phyloP scores from a whole-genome alignment of 2,329 filamentous ascomycete species.

The Fusarium sp. region DNA sequence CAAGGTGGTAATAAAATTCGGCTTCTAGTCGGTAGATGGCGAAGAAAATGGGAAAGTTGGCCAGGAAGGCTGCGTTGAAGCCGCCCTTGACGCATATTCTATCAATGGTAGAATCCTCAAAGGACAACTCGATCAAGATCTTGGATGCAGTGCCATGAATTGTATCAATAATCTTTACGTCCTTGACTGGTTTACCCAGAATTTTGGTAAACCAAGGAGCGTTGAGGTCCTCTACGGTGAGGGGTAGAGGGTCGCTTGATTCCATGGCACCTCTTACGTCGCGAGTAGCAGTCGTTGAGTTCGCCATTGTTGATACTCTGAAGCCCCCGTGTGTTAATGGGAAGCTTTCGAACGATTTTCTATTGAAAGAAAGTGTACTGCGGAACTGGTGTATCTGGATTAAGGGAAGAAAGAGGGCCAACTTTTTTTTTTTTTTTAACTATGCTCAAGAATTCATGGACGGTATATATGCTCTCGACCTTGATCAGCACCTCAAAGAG shows the following conservation, averaged over 20 bases:
- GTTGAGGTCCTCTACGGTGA: conserved; percentile 5
- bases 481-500: no score
- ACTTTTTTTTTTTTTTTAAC: not conserved
- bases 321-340: not conserved
- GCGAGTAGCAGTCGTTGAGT: not conserved
- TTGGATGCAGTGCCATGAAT: conserved; percentile 32
- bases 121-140: not conserved
- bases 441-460: no score
- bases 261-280: not conserved
- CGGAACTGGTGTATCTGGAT: not conserved
- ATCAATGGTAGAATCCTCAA: not conserved
- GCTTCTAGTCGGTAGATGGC: conserved; percentile 8
- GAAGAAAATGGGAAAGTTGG: not conserved
- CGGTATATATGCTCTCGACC: no score
- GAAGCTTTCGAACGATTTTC: not conserved
- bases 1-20: conserved; percentile 29
- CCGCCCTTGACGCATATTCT: conserved; percentile 30
- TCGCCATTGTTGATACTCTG: not conserved
- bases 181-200: not conserved
- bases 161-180: not conserved
- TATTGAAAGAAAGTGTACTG: not conserved
- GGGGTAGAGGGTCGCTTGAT: conserved; percentile 3
- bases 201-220: conserved; percentile 22
- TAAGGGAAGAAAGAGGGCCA: not conserved
- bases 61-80: conserved; percentile 1